Conservation (phyloP, 2,329 filamentous ascomycete genomes). For the Phialophora macrospora region DNA sequence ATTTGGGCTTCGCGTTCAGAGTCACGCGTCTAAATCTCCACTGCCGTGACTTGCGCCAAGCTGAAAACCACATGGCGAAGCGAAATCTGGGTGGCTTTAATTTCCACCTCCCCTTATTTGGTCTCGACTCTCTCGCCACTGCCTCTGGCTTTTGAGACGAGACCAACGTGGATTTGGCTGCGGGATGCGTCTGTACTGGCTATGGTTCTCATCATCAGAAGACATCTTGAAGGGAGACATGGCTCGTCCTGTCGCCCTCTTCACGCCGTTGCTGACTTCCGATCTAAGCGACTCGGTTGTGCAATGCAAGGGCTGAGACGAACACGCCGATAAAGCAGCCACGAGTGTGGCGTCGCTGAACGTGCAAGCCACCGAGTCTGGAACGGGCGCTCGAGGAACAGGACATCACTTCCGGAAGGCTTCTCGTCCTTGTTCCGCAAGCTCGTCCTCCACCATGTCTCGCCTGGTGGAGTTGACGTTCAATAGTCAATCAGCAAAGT, state of each 20-base stretch:
- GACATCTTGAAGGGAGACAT: no score
- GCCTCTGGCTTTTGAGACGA: background rate
- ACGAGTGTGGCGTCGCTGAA: background rate
- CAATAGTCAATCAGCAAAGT: background rate
- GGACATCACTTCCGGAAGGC: background rate
- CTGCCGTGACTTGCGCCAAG: background rate
- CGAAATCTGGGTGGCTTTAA: background rate
- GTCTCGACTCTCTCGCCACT: background rate
- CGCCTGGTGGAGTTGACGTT: background rate
- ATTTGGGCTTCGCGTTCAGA: no score
- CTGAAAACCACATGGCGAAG: background rate
- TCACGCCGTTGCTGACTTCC: background rate
- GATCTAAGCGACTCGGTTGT: background rate
- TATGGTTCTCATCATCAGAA: background rate
- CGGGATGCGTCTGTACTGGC: background rate
- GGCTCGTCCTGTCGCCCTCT: background rate
- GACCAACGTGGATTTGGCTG: background rate
- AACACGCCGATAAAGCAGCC: no score
- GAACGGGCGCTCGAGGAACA: background rate
- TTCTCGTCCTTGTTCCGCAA: background rate
- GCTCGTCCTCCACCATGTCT: background rate
- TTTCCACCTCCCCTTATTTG: background rate
- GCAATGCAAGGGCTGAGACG: background rate
- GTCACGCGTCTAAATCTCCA: no score
- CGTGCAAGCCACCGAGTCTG: background rate